Evolutionary conservation across 345 rosid genomes (phyloP).

Genomic region (Aquilaria yunnanensis): DNA sequence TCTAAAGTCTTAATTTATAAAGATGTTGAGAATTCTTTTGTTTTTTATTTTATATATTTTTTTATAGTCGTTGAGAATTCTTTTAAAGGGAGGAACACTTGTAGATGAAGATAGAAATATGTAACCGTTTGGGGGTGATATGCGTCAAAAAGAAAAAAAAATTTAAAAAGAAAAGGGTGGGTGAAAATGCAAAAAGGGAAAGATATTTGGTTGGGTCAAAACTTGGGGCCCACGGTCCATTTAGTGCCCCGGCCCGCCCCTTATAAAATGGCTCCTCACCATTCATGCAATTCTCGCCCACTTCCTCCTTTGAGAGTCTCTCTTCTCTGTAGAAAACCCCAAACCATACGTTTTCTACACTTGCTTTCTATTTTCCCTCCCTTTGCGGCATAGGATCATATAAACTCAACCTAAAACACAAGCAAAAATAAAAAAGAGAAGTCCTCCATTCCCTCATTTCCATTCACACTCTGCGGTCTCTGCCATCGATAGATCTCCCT

Average conservation of each 20-base stretch:
- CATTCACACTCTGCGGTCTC: too few relatives aligned
- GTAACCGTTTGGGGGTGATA: too few relatives aligned
- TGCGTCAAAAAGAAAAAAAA: background rate
- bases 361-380: slow-evolving; percentile 15
- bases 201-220: slow-evolving; percentile 17
- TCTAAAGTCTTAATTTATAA: too few relatives aligned
- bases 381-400: slow-evolving; percentile 9
- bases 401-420: too few relatives aligned
- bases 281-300: slow-evolving; percentile 61
- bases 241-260: slow-evolving; percentile 1
- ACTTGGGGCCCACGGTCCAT: slow-evolving; percentile 20
- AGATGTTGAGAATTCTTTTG: too few relatives aligned
- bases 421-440: too few relatives aligned
- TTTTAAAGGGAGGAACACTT: too few relatives aligned
- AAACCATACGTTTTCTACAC: slow-evolving; percentile 6
- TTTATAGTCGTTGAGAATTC: too few relatives aligned
- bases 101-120: too few relatives aligned
- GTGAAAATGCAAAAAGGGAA: slow-evolving; percentile 5
- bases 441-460: too few relatives aligned
- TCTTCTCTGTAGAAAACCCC: slow-evolving; percentile 4
- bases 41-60: too few relatives aligned
- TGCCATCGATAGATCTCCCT: background rate
- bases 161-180: background rate
- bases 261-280: slow-evolving; percentile 41
- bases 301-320: slow-evolving; percentile 13